phyloP scores from a whole-genome alignment of 1,284 basidiomycete species.

The Ganoderma resinaceum region DNA sequence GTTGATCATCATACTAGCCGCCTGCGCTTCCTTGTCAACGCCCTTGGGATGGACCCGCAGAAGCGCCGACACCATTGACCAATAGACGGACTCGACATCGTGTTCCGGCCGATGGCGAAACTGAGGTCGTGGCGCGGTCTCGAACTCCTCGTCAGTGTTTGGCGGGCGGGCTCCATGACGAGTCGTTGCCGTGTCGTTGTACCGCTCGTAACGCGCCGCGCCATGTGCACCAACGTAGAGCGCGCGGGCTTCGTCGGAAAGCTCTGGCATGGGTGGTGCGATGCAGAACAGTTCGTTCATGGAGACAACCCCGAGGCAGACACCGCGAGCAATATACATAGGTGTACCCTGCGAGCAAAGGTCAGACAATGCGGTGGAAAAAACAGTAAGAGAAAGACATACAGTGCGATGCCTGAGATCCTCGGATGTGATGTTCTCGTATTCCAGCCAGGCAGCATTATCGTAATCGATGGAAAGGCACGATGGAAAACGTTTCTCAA shows the following conservation, averaged over 20 bases:
- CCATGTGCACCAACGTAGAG: neutral
- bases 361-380: neutral
- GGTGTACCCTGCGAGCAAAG: neutral
- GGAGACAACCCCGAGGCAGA: neutral
- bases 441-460: neutral
- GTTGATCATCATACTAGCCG: too few relatives aligned
- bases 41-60: neutral
- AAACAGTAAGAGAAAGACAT: neutral
- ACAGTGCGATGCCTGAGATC: constrained; percentile 5
- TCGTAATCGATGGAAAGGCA: constrained; percentile 4
- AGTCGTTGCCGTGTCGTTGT: neutral
- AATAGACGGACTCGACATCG: constrained; percentile 10
- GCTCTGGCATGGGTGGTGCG: neutral
- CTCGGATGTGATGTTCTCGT: neutral
- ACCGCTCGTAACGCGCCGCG: neutral
- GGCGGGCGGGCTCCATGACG: neutral
- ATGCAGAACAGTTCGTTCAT: accelerated
- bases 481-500: neutral
- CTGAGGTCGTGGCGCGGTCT: neutral
- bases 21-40: neutral
- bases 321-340: neutral
- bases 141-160: neutral
- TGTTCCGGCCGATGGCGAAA: constrained; percentile 1
- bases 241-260: neutral
- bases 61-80: constrained; percentile 1